Conservation (phyloP, 202 grass and related monocot genomes). For the Digitaria exilis region DNA sequence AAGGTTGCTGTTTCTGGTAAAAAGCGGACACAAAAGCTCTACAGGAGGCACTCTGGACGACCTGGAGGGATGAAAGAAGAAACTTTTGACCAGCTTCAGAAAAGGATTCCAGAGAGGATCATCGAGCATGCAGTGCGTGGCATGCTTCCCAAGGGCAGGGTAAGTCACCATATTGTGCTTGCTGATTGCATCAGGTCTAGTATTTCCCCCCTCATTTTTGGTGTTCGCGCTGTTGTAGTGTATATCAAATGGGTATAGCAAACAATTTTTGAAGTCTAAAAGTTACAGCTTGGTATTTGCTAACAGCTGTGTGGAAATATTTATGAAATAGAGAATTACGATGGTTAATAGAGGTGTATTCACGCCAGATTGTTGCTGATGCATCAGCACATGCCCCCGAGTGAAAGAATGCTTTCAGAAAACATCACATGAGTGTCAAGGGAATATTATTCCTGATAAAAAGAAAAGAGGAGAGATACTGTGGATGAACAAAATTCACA, state of each 20-base stretch:
- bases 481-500: background rate
- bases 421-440: background rate
- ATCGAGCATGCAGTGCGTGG: conserved; percentile 95
- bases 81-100: conserved; percentile 98
- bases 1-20: conserved; percentile 97
- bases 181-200: conserved; percentile 6
- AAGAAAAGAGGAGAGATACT: too few species aligned
- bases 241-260: background rate
- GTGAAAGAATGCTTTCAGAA: background rate
- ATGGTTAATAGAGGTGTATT: conserved; percentile 7
- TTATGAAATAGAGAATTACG: background rate
- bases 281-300: background rate
- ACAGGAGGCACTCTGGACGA: conserved; percentile 91
- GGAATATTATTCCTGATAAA: background rate
- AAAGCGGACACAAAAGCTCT: conserved; percentile 89
- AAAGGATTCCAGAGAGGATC: conserved; percentile 97
- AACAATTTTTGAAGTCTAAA: background rate
- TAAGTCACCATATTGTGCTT: conserved; percentile 51
- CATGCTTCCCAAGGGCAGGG: conserved; percentile 99
- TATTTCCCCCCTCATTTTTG: background rate
- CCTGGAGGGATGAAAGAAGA: conserved; percentile 96
- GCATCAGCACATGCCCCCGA: background rate
- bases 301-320: background rate
- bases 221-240: background rate
- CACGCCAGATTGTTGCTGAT: background rate